Evolutionary conservation across 108 stramenopile species (phyloP), one percentile per base, ranked within the genome.

Genomic region (Conticribra weissflogii): DNA sequence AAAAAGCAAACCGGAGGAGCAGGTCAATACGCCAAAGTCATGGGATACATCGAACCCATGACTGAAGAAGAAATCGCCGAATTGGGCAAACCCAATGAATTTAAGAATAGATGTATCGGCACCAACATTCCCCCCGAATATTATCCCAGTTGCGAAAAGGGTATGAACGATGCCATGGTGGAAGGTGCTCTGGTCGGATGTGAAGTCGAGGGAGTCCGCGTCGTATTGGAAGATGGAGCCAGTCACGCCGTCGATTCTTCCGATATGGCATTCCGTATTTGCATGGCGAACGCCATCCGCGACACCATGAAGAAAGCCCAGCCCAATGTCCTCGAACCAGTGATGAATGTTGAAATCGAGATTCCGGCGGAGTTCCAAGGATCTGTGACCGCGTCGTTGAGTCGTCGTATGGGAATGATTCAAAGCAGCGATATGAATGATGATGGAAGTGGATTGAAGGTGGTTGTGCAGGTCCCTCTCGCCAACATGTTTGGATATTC

Each of bases 1-100:
- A 99, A 99, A 88, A 99, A 99, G 68, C 99, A 99, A 84, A 92
- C 97, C 12, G 99, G 99, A 60, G 99, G 99, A 51, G 55, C 93
- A 28, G 99, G 99, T 36, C 99, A 99, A 79, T 99, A 94, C 68
- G 99, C 97, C 23, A 83, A 94, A 47, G 97, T 99, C 12, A 86
- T 96, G 53, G 99, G 99, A 29, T 98, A 90, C 79, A 85, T 99
- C 54, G 98, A 99, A 65, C 97, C 97, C 1, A 74, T 97, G 41
- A 74, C 87, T n/a, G 91, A 90, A 52, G 93, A 95, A 46, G 93
- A 92, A 36, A 79, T 85, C 22, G 85, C 87, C 57, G 89, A 88
- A 59, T 59, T 82, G 50, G 91, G 87, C 15, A 78, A 80, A 56
- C 66, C 85, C 15, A 90, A 87, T 50, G 85, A 96, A 57, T 99